Percentiles rank a stretch among this genome's conserved stretches.
phyloP scores from a whole-genome alignment of 1,139 yeast species.

The Candida sp. region DNA sequence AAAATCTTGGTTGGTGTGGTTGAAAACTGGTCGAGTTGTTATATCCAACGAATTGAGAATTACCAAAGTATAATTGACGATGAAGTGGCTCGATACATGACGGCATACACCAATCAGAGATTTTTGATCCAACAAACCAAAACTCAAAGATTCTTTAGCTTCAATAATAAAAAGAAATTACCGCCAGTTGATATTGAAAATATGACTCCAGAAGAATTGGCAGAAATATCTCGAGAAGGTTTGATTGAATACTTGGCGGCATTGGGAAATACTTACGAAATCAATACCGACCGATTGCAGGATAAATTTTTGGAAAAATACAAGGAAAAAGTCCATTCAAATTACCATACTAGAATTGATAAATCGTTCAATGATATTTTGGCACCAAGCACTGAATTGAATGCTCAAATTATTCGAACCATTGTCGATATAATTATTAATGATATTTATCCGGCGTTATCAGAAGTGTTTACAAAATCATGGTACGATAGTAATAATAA shows the following conservation, averaged over 20 bases:
- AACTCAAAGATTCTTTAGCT: constrained; percentile 44
- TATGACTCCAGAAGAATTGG: constrained; percentile 44
- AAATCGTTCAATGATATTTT: constrained; percentile 59
- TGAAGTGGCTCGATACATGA: constrained; percentile 51
- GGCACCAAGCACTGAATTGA: constrained; percentile 75
- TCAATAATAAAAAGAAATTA: constrained; percentile 11
- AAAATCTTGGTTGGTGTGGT: constrained; percentile 81
- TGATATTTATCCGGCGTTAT: constrained; percentile 52
- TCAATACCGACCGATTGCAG: constrained; percentile 76
- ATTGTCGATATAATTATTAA: constrained; percentile 67
- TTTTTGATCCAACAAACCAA: constrained; percentile 36
- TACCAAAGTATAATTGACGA: constrained; percentile 57
- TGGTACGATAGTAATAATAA: constrained; percentile 45
- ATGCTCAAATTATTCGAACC: constrained; percentile 64
- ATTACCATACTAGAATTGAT: constrained; percentile 55
- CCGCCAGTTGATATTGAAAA: constrained; percentile 33
- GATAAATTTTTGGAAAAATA: constrained; percentile 71
- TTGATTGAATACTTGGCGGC: constrained; percentile 80
- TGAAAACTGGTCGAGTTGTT: constrained; percentile 63
- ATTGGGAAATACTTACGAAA: constrained; percentile 79
- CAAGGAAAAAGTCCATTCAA: constrained; percentile 62
- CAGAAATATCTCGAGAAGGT: constrained; percentile 69
- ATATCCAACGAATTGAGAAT: constrained; percentile 56
- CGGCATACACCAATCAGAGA: constrained; percentile 39
- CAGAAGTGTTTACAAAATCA: constrained; percentile 34